Evolutionary conservation across 331 rosid species (phyloP).

Genomic region (Telfairia occidentalis): DNA sequence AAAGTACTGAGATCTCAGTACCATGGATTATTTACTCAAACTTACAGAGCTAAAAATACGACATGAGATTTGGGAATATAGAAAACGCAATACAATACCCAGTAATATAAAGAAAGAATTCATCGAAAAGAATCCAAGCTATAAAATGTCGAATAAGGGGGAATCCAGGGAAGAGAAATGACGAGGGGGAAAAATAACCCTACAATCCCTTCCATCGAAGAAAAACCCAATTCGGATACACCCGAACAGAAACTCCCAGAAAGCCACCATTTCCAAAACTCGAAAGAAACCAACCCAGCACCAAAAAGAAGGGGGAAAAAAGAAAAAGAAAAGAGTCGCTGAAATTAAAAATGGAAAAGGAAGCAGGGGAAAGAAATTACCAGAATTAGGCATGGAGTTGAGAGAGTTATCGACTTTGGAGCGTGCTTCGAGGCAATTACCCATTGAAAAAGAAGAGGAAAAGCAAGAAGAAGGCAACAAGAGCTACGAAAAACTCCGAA

Average conservation of each 20-base stretch:
- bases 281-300: neutral
- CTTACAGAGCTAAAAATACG: neutral
- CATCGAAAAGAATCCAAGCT: neutral
- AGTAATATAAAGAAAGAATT: neutral
- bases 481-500: neutral
- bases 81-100: neutral
- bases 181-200: neutral
- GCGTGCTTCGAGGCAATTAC: conserved; percentile 45
- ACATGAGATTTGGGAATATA: neutral
- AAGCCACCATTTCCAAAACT: neutral
- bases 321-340: neutral
- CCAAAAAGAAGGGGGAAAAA: neutral
- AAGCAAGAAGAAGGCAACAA: conserved; percentile 1
- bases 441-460: conserved; percentile 25
- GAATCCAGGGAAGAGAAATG: neutral
- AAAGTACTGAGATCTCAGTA: neutral
- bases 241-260: neutral
- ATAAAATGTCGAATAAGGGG: neutral
- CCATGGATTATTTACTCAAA: neutral
- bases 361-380: conserved; percentile 17
- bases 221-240: neutral
- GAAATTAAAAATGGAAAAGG: neutral
- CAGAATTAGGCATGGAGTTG: conserved; percentile 28
- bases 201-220: neutral
- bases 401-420: conserved; percentile 24